Conservation (phyloP, 139 green algal species). For the Mesotaenium endlicherianum region DNA sequence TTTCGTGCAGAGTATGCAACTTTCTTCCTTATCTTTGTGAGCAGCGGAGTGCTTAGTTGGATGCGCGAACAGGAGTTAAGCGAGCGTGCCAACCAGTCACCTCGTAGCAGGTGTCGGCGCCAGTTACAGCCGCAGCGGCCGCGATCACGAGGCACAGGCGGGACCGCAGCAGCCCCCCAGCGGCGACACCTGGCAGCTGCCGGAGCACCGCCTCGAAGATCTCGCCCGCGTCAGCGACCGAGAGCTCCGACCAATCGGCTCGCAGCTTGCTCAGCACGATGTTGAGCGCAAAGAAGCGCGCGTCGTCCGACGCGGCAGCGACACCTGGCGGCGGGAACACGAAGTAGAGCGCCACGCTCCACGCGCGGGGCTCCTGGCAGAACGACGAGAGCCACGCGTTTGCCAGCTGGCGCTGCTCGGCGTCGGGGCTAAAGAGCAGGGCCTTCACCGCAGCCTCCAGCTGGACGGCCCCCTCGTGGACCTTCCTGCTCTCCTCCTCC, state of each 20-base stretch:
- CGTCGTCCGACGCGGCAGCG: neutral
- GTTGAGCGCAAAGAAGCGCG: slow-evolving; percentile 42
- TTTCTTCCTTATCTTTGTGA: no score
- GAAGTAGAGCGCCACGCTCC: slow-evolving; percentile 18
- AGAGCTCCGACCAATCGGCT: slow-evolving; percentile 14
- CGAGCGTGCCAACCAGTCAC: no score
- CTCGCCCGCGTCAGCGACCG: slow-evolving; percentile 12
- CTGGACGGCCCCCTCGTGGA: no score
- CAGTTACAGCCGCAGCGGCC: slow-evolving; percentile 19
- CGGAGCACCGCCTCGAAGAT: slow-evolving; percentile 35
- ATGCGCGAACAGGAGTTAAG: no score
- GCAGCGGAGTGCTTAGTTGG: no score
- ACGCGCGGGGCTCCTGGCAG: slow-evolving; percentile 8
- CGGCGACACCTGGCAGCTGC: slow-evolving; percentile 7
- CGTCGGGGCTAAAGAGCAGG: no score
- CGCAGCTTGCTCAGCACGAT: slow-evolving; percentile 42
- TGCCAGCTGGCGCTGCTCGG: no score
- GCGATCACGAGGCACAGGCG: slow-evolving; percentile 39
- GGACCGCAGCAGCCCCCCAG: slow-evolving; percentile 17
- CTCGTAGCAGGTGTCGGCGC: slow-evolving; percentile 27
- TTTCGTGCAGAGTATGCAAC: no score
- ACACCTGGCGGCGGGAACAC: slow-evolving; percentile 13
- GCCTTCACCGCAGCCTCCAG: no score
- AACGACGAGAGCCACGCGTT: slow-evolving; percentile 19
- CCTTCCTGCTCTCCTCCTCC: no score